Evolutionary conservation across 768 basidiomycete species (phyloP).

Genomic region (Gautieria morchelliformis): DNA sequence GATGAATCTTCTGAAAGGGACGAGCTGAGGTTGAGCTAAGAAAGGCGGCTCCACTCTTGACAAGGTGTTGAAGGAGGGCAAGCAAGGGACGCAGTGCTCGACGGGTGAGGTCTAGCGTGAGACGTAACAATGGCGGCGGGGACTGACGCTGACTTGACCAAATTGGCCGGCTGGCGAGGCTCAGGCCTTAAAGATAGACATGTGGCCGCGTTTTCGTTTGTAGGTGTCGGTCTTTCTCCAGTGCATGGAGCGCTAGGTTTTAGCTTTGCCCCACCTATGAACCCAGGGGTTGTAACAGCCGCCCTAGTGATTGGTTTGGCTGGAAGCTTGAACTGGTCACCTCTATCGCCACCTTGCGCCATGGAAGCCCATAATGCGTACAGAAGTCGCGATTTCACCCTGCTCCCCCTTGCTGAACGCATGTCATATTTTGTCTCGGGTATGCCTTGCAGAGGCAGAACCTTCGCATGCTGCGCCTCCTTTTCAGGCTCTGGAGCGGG

Average conservation of each 20-base stretch:
- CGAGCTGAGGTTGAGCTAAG: background rate
- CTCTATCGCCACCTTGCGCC: constrained; percentile 10
- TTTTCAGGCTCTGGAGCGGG: background rate
- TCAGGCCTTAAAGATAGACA: constrained; percentile 9
- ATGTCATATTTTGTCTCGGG: constrained; percentile 60
- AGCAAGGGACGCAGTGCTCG: constrained; percentile 69
- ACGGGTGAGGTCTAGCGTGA: constrained; percentile 60
- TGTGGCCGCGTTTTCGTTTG: constrained; percentile 23
- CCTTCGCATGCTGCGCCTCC: constrained; percentile 22
- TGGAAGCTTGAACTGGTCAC: background rate
- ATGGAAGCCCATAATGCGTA: constrained; percentile 59
- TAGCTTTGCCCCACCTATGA: background rate
- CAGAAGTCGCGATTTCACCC: constrained; percentile 68
- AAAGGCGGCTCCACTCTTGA: background rate
- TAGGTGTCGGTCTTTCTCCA: background rate
- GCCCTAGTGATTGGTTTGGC: background rate
- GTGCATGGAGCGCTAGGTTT: constrained; percentile 5
- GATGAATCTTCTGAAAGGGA: background rate
- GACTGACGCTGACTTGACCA: constrained; percentile 57
- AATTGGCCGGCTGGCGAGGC: constrained; percentile 16
- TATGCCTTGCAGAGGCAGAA: constrained; percentile 28
- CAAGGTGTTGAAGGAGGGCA: constrained; percentile 26
- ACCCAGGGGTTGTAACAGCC: background rate
- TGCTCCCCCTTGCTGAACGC: constrained; percentile 67
- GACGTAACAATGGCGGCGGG: constrained; percentile 68